A percentile compares a stretch with the other conserved stretches of the same genome.
phyloP scores from a whole-genome alignment of 495 filamentous ascomycete genomes.

The Aspergillus kassunensis region DNA sequence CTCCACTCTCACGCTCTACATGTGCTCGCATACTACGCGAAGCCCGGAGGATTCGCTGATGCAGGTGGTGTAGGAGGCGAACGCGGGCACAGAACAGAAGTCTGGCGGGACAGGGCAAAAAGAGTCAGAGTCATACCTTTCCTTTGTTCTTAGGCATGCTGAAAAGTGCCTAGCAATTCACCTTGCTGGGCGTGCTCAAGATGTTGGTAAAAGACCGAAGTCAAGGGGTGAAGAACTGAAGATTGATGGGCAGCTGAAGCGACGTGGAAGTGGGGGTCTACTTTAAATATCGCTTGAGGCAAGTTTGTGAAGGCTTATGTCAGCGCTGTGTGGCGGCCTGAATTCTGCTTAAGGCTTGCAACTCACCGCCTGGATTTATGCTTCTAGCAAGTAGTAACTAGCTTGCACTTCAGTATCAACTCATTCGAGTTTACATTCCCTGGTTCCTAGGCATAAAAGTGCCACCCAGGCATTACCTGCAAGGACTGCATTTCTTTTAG shows the following conservation, averaged over 20 bases:
- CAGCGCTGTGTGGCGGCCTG: slow-evolving; percentile 22
- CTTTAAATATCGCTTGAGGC: slow-evolving; percentile 9
- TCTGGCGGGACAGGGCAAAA: slow-evolving; percentile 22
- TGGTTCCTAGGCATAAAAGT: too few relatives aligned
- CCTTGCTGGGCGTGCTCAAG: slow-evolving; percentile 21
- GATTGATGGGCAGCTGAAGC: slow-evolving; percentile 12
- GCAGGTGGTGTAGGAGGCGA: slow-evolving; percentile 4
- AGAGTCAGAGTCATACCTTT: slow-evolving; percentile 63
- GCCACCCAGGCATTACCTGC: too few relatives aligned
- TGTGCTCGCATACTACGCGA: neutral
- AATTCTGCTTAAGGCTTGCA: slow-evolving; percentile 16
- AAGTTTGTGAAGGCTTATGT: slow-evolving; percentile 17
- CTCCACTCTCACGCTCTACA: too few relatives aligned
- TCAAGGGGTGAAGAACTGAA: slow-evolving; percentile 7
- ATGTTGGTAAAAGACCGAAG: slow-evolving; percentile 6
- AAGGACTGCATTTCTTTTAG: too few relatives aligned
- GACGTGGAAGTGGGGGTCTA: slow-evolving; percentile 20
- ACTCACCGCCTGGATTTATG: slow-evolving; percentile 20
- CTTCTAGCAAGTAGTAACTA: too few relatives aligned
- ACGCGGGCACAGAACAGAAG: slow-evolving; percentile 19
- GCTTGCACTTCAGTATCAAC: too few relatives aligned
- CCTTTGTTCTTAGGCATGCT: slow-evolving; percentile 98
- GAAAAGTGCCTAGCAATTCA: slow-evolving; percentile 26
- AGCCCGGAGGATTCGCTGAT: neutral
- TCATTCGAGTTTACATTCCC: too few relatives aligned